These are phyloP conservation scores for Austroboletus niveus DNA, from an alignment of 1,284 basidiomycete species.

Conservation along the genomic window DNA sequence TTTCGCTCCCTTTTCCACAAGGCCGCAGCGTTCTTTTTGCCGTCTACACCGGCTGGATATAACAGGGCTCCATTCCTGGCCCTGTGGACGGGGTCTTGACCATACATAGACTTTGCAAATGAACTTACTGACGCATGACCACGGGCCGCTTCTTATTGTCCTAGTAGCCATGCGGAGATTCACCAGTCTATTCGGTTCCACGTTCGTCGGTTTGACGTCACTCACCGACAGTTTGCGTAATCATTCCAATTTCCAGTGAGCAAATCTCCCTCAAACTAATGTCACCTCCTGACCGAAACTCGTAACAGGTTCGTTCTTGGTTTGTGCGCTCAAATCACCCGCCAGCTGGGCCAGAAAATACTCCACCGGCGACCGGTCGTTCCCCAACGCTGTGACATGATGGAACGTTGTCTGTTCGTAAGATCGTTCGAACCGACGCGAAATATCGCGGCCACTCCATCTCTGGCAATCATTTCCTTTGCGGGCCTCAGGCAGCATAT, in stretches of 20 bases:
- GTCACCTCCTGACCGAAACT: neutral
- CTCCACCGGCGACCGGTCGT: too few species aligned
- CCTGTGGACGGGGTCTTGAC: too few species aligned
- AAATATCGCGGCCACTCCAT: conserved; percentile 2
- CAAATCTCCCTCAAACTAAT: neutral
- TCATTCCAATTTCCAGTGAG: neutral
- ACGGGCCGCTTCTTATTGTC: neutral
- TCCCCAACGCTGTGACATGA: neutral
- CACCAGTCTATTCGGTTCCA: neutral
- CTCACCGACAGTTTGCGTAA: neutral
- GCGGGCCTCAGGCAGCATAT: neutral
- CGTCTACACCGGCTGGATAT: neutral
- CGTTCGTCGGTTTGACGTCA: neutral
- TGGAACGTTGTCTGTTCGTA: neutral
- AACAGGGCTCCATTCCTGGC: neutral
- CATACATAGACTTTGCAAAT: too few species aligned
- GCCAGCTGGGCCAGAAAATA: too few species aligned
- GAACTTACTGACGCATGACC: neutral
- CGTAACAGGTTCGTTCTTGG: neutral
- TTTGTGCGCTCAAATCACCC: too few species aligned
- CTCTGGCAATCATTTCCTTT: neutral
- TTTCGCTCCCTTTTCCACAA: neutral
- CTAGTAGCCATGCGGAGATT: neutral
- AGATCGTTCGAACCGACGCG: conserved; percentile 3
- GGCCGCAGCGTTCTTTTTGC: neutral